phyloP scores from a whole-genome alignment of 176 grass and related monocot species.

The Oryza brachyantha region DNA sequence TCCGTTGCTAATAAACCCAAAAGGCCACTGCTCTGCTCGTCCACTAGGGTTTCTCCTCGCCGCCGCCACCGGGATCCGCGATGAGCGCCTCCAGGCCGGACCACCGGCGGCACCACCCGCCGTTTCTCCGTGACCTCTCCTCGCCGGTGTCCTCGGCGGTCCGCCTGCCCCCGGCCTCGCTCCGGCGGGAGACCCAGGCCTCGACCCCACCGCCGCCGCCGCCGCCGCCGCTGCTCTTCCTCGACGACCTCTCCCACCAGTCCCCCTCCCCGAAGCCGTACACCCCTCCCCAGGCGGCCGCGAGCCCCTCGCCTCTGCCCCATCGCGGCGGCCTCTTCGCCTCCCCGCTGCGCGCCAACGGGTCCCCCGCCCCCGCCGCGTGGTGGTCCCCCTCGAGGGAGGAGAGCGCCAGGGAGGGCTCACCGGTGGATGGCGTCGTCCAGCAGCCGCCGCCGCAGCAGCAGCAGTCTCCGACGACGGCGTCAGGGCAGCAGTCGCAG shows the following conservation, averaged over 20 bases:
- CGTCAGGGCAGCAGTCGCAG: constrained; percentile 29
- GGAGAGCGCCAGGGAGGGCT: constrained; percentile 40
- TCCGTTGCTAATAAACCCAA: constrained; percentile 25
- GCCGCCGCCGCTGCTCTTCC: constrained; percentile 59
- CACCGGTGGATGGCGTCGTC: constrained; percentile 61
- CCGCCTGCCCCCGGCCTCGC: constrained; percentile 32
- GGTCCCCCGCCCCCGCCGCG: constrained; percentile 21
- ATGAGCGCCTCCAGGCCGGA: constrained; percentile 57
- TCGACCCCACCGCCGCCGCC: constrained; percentile 62
- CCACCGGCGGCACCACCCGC: constrained; percentile 52
- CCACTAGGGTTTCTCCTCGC: constrained; percentile 42
- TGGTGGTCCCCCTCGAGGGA: constrained; percentile 56
- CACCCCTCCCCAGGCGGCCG: constrained; percentile 32
- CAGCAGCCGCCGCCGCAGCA: constrained; percentile 52
- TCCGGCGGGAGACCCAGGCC: constrained; percentile 43
- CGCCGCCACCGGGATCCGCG: too few species aligned
- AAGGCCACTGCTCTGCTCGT: not conserved
- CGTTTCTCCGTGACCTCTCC: constrained; percentile 63
- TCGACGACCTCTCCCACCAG: constrained; percentile 46
- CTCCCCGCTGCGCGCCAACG: constrained; percentile 43
- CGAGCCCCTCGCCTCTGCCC: constrained; percentile 34
- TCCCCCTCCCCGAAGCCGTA: constrained; percentile 34
- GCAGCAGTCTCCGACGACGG: constrained; percentile 35
- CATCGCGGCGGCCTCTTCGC: constrained; percentile 36
- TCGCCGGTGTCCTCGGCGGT: constrained; percentile 45